Conservation (phyloP, 2,329 filamentous ascomycete species). For the Albifimbria verrucaria region DNA sequence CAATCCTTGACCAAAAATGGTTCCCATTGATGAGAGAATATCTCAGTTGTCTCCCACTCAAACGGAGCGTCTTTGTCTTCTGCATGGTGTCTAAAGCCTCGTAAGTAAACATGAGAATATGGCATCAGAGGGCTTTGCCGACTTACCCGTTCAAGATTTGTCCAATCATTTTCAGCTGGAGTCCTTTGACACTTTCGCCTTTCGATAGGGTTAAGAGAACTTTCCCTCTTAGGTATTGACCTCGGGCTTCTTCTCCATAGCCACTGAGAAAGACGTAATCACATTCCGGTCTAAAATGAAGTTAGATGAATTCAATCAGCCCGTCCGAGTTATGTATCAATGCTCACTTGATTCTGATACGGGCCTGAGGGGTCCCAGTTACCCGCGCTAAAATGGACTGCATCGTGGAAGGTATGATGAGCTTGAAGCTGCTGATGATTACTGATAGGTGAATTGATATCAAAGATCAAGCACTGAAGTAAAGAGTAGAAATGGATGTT, state of each 20-base stretch:
- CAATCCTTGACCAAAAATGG: background rate
- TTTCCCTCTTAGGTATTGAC: conserved; percentile 3
- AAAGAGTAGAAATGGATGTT: no score
- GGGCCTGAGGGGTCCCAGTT: background rate
- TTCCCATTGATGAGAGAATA: conserved; percentile 1
- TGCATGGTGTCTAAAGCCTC: background rate
- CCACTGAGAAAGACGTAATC: conserved; percentile 5
- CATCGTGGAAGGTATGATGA: no score
- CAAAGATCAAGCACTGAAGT: no score
- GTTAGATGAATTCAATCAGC: background rate
- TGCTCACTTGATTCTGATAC: background rate
- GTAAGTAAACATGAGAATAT: background rate
- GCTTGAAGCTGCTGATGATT: no score
- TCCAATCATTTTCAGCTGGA: background rate
- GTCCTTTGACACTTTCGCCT: background rate
- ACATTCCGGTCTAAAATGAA: background rate
- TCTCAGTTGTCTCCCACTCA: no score
- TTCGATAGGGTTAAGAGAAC: background rate
- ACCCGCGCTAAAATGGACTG: background rate
- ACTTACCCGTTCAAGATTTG: background rate
- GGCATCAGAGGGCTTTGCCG: background rate
- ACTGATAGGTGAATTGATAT: no score
- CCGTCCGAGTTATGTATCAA: background rate
- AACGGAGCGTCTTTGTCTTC: background rate
- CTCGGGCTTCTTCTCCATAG: conserved; percentile 1